Evolutionary conservation across 73 alveolate genomes (phyloP).

Genomic region (Uronychia binucleata): DNA sequence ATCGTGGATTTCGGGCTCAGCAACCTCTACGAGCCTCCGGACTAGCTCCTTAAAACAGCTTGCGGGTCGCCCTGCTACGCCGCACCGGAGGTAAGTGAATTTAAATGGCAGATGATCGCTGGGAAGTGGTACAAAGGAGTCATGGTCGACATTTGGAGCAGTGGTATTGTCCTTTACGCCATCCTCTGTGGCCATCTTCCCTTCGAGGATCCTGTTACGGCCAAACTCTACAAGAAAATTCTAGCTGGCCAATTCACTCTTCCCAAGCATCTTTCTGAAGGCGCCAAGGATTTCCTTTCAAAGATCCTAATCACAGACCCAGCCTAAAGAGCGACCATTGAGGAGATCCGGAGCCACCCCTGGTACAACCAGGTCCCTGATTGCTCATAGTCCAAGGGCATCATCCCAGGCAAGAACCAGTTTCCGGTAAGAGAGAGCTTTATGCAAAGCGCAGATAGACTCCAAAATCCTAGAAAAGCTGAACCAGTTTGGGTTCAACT

Average conservation of each 20-base stretch:
- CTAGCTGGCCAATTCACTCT: constrained; percentile 3
- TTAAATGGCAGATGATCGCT: constrained; percentile 42
- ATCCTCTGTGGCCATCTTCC: constrained; percentile 74
- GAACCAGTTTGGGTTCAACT: constrained; percentile 51
- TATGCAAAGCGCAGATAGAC: neutral
- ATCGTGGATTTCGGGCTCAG: constrained; percentile 39
- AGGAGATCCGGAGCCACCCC: neutral
- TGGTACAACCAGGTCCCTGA: constrained; percentile 14
- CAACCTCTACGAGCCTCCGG: neutral
- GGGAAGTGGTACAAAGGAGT: constrained; percentile 24
- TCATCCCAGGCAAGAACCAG: neutral
- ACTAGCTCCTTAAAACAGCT: constrained; percentile 28
- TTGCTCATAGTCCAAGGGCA: neutral
- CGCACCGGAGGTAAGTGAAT: constrained; percentile 26
- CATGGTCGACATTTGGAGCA: constrained; percentile 1
- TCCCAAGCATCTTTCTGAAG: constrained; percentile 13
- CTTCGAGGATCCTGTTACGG: constrained; percentile 76
- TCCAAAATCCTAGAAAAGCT: constrained; percentile 1
- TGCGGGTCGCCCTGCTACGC: constrained; percentile 53
- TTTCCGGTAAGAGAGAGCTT: neutral
- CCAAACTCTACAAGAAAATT: constrained; percentile 68
- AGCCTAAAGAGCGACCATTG: neutral
- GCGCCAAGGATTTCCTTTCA: constrained; percentile 76
- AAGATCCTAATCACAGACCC: constrained; percentile 78
- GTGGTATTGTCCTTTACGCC: constrained; percentile 2